A percentile compares a stretch with the other conserved stretches of the same genome.
phyloP scores from a whole-genome alignment of 108 stramenopile species.

The Epithemia pelagica region DNA sequence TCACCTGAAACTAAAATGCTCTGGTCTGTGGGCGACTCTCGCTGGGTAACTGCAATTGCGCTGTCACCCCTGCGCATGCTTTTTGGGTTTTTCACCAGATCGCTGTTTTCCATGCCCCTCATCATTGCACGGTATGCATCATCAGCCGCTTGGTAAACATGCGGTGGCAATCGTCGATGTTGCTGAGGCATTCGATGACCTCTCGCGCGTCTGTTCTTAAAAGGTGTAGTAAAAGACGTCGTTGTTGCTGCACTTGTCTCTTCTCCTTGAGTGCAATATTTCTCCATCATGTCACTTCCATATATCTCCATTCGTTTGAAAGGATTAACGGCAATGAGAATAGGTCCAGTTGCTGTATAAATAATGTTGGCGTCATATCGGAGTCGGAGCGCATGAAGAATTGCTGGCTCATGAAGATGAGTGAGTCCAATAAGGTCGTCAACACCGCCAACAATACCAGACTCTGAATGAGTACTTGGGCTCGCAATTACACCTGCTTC shows the following conservation, averaged over 20 bases:
- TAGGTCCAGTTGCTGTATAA: constrained; percentile 88
- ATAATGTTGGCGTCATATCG: constrained; percentile 79
- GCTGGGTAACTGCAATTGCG: constrained; percentile 1
- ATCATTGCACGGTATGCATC: constrained; percentile 94
- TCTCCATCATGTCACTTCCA: constrained; percentile 62
- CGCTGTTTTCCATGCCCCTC: constrained; percentile 62
- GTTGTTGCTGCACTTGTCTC: constrained; percentile 9
- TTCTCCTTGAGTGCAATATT: constrained; percentile 70
- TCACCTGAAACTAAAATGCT: constrained; percentile 92
- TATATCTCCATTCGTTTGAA: constrained; percentile 90
- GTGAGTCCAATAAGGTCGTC: constrained; percentile 81
- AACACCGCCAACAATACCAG: constrained; percentile 46
- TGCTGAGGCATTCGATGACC: constrained; percentile 11
- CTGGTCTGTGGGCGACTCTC: constrained; percentile 58
- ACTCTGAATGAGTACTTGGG: constrained; percentile 28
- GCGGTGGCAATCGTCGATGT: constrained; percentile 63
- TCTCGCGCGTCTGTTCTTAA: constrained; percentile 28
- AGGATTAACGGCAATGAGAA: constrained; percentile 92
- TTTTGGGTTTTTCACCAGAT: constrained; percentile 31
- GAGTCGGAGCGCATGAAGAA: constrained; percentile 66
- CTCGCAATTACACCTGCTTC: constrained; percentile 43
- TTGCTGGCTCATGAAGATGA: constrained; percentile 81
- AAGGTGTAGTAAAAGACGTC: constrained; percentile 29
- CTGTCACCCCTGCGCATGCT: constrained; percentile 10
- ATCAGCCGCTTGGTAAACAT: constrained; percentile 92